Evolutionary conservation across 805 yeast species (phyloP).

Genomic region (Ascoidea tarda): DNA sequence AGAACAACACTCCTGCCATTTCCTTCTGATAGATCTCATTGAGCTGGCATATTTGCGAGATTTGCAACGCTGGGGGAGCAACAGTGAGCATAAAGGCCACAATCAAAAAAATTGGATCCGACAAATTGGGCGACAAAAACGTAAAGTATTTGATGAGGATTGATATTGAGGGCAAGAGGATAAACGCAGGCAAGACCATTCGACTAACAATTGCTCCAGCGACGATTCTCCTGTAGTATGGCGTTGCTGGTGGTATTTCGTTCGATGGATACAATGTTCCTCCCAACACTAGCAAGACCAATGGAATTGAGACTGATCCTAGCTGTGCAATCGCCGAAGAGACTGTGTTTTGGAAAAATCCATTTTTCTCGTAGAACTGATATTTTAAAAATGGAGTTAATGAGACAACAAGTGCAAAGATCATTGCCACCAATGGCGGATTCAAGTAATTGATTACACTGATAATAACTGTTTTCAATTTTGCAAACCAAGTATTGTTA

Average conservation of each 20-base stretch:
- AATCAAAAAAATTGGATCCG: conserved; percentile 69
- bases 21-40: conserved; percentile 66
- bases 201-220: conserved; percentile 59
- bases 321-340: conserved; percentile 49
- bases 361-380: conserved; percentile 39
- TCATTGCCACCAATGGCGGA: conserved; percentile 74
- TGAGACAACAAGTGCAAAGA: conserved; percentile 54
- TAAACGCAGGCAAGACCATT: conserved; percentile 63
- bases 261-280: conserved; percentile 60
- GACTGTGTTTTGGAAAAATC: conserved; percentile 54
- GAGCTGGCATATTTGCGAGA: conserved; percentile 68
- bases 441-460: conserved; percentile 34
- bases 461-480: neutral
- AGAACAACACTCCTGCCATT: conserved; percentile 70
- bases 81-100: conserved; percentile 65
- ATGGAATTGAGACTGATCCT: conserved; percentile 67
- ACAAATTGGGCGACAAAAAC: conserved; percentile 40
- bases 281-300: conserved; percentile 63
- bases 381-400: conserved; percentile 44
- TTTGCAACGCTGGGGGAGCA: conserved; percentile 75
- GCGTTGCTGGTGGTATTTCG: conserved; percentile 44
- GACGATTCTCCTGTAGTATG: conserved; percentile 44
- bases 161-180: conserved; percentile 55
- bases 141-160: conserved; percentile 46
- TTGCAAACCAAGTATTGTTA: neutral